Evolutionary conservation across 441 rosid genomes (phyloP).

Genomic region (Arabidopsis hybrid): DNA sequence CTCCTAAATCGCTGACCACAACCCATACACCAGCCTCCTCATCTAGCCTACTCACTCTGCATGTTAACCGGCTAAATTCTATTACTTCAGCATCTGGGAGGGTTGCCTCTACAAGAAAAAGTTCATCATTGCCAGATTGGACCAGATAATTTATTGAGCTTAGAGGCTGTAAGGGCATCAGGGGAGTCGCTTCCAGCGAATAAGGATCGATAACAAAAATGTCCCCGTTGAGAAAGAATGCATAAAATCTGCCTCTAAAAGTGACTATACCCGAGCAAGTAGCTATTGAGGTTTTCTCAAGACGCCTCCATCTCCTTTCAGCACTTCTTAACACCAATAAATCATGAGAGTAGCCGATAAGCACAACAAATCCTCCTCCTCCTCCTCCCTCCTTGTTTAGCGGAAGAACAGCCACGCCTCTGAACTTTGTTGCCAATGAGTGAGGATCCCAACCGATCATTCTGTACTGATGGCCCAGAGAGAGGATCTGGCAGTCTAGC

Average conservation of each 20-base stretch:
- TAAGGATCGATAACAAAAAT: constrained; percentile 11
- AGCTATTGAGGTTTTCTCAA: background rate
- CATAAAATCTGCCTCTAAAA: constrained; percentile 21
- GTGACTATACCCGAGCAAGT: background rate
- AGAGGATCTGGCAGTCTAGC: background rate
- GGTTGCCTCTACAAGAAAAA: background rate
- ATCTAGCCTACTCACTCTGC: constrained; percentile 9
- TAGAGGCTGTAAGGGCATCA: background rate
- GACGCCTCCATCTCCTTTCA: background rate
- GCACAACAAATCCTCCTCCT: background rate
- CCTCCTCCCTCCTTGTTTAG: constrained; percentile 11
- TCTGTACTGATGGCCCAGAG: background rate
- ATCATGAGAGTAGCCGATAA: background rate
- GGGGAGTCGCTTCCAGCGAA: background rate
- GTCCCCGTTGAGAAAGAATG: background rate
- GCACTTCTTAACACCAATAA: background rate
- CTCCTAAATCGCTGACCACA: background rate
- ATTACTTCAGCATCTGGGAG: background rate
- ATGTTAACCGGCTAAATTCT: background rate
- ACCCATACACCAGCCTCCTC: background rate
- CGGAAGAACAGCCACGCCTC: constrained; percentile 2
- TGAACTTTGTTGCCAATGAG: background rate
- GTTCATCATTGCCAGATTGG: constrained; percentile 16
- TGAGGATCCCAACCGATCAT: background rate
- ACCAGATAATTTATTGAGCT: background rate